Evolutionary conservation across 495 filamentous ascomycete species (phyloP), one percentile per base, ranked within the genome.

Genomic region (Ramalina peruviana): DNA sequence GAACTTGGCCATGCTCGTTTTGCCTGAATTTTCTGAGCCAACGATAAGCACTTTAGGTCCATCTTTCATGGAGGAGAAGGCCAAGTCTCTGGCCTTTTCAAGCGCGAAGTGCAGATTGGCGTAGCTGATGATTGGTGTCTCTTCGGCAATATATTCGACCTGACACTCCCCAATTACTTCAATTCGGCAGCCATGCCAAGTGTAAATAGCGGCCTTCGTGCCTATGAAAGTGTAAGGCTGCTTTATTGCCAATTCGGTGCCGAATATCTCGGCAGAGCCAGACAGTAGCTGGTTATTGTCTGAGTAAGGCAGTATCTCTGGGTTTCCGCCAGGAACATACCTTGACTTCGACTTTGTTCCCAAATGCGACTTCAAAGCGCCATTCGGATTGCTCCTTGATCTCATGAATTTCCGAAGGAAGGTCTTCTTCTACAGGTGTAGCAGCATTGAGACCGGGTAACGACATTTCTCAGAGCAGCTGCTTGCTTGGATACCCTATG

Each of bases 191-290:
- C 93, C 93, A 62, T 89, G 77, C 81, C 84, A 93, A 39, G 88
- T 94, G 66, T 81, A 89, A 53, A 99, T 82, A 21, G 88, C 86
- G 33, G 84, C 81, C 65, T 94, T 94, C 36, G 76, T 80, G 17
- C 86, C 85, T 27, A 73, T 72, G 65, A 99, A 94, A 38, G 76
- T 81, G 72, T 97, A 97, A 1, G 73, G 72, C 48, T 83, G 80
- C 50, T 81, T 83, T 12, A 77, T 74, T 12, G 88, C 87, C 49
- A 99, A 83, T 66, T 97, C 89, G 43, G 88, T 92, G 61, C 93
- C 93, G 67, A 97, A 95, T 59, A 93, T 78, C 71, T 99, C 92
- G 38, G 93, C 93, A 12, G 80, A 87, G 55, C 92, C 92, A 36
- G 73, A 74, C 37, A 85, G 64, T 19, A 99, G 74, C 74, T 83